Base-by-base conservation (phyloP, 202 grass and related monocot species). In the Schoenoplectus triqueter region DNA sequence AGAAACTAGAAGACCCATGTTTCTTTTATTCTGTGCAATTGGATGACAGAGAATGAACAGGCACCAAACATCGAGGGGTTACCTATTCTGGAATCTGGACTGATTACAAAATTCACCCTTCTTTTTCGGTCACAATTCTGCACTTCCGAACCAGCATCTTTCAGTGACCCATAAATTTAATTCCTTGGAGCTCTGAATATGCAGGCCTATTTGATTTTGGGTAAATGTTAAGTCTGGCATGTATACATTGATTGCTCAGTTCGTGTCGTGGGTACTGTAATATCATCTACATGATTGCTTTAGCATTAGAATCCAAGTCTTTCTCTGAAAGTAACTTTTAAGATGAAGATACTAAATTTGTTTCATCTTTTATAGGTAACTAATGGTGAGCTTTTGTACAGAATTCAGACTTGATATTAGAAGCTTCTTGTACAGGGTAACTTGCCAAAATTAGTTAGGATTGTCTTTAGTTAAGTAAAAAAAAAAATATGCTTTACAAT, bases 11-110 rank as follows among this genome's bases (percentile, higher is more conserved):
- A 40, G 86, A 91, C 66, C 89, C 89, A 10, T 86, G 86, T 3
- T 91, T 88, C 54, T 91, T 88, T 77, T 91, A 86, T 86, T 86
- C 73, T 3, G 71, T 91, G 79, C 86, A 86, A 52, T 76, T 91
- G 78, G 89, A 91, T 86, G 84, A 91, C 39, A 78, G 71, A 22
- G 31, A 31, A 31, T 31, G 86, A 91, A 60, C 83, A 86, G 49
- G 84, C 61, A 9, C 86, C 86, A 49, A 86, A 86, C 22, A 71
- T 84, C 69, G 31, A 31, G 31, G 31, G 31, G 31, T 31, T 31
- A 31, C 31, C 31, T 31, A 31, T 31, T 31, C 31, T 31, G 31
- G 31, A 31, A 86, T 86, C 69, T 88, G 86, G 89, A 74, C 63
- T 14, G 68, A 85, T 5, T 81, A 39, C 75, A 5, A 15, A 78